These are phyloP conservation scores for Oxalis stricta DNA, from an alignment of 441 rosid genomes.

Conservation along the genomic window DNA sequence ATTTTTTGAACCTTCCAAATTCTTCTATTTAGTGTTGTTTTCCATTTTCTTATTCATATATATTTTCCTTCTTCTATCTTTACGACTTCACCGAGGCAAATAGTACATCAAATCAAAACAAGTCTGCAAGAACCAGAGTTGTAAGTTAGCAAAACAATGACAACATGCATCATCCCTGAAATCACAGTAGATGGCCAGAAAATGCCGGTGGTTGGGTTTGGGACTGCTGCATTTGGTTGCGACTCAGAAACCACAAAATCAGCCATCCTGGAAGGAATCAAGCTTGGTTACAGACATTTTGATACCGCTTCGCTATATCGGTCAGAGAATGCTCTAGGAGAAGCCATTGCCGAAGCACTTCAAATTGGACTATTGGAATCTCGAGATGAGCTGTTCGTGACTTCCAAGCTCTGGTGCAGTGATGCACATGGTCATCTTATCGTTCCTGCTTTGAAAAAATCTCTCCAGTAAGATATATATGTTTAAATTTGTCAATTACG, in stretches of 20 bases:
- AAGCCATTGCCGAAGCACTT: conserved; percentile 1
- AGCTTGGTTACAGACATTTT: conserved; percentile 1
- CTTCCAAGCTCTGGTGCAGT: background rate
- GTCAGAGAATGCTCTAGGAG: background rate
- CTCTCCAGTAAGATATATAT: background rate
- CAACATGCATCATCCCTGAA: too few relatives aligned
- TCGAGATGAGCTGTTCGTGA: background rate
- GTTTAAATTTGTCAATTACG: background rate
- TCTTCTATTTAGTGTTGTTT: too few relatives aligned
- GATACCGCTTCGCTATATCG: background rate
- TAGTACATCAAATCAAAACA: too few relatives aligned
- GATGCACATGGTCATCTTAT: background rate
- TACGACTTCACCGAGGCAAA: too few relatives aligned
- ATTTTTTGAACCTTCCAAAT: too few relatives aligned
- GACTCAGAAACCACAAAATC: background rate
- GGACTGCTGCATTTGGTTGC: background rate
- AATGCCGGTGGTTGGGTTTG: background rate
- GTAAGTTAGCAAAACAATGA: too few relatives aligned
- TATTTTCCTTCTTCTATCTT: too few relatives aligned
- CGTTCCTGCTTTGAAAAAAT: background rate
- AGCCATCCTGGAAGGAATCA: background rate
- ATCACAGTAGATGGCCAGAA: too few relatives aligned
- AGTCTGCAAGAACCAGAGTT: too few relatives aligned
- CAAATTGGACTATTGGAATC: background rate
- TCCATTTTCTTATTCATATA: too few relatives aligned